These are phyloP conservation scores for Termitomyces sp. DNA, from an alignment of 768 basidiomycete genomes.

Conservation along the genomic window DNA sequence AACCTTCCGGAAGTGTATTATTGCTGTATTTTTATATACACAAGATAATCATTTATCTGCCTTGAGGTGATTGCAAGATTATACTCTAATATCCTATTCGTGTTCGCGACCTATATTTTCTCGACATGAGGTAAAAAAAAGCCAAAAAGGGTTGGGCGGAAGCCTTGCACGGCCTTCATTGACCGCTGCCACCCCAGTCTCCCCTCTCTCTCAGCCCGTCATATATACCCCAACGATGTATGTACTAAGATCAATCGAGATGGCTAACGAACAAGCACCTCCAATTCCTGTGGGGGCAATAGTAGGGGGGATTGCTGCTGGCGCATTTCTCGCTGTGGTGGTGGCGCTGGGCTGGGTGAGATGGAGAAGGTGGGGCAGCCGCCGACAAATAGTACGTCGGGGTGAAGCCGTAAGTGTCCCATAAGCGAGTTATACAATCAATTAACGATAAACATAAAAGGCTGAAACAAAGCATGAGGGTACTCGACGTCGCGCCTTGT, in stretches of 20 bases:
- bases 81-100: too few species aligned
- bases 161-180: constrained; percentile 5
- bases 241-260: constrained; percentile 9
- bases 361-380: constrained; percentile 42
- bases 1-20: constrained; percentile 13
- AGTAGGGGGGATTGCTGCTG: constrained; percentile 46
- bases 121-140: constrained; percentile 12
- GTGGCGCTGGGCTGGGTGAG: constrained; percentile 41
- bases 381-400: constrained; percentile 19
- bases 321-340: constrained; percentile 41
- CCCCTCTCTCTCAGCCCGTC: background rate
- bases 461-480: constrained; percentile 36
- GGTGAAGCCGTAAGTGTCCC: background rate
- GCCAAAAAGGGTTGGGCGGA: background rate
- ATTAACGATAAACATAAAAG: constrained; percentile 15
- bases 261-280: constrained; percentile 1
- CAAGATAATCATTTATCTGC: constrained; percentile 2
- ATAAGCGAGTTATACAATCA: background rate
- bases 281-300: constrained; percentile 46
- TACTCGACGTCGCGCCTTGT: constrained; percentile 5
- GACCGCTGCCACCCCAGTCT: background rate
- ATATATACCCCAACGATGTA: too few species aligned
- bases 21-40: constrained; percentile 4
- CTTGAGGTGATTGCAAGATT: background rate
- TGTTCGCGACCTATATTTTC: constrained; percentile 5